These are phyloP conservation scores for Fusarium agapanthi DNA, from an alignment of 2,329 filamentous ascomycete genomes.

Conservation along the genomic window DNA sequence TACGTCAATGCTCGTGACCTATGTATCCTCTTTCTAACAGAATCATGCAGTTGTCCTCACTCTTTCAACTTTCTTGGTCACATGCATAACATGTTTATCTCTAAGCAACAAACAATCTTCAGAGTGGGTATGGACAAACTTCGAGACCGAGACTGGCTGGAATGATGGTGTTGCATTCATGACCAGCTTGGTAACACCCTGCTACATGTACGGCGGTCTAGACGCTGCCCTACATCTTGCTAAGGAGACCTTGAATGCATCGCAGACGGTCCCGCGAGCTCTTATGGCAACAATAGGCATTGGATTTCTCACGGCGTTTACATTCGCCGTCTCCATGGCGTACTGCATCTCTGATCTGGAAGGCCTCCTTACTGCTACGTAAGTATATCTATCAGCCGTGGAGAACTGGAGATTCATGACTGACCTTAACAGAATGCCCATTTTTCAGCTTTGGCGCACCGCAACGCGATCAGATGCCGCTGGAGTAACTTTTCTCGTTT, in stretches of 20 bases:
- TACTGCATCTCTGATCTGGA: neutral
- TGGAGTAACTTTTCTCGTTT: neutral
- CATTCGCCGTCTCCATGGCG: neutral
- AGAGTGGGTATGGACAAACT: neutral
- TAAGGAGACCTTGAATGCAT: neutral
- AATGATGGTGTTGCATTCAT: neutral
- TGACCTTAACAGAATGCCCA: neutral
- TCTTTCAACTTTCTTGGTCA: neutral
- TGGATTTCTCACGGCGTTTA: neutral
- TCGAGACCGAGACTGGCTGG: neutral
- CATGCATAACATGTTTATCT: neutral
- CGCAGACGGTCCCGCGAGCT: neutral
- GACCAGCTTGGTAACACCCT: neutral
- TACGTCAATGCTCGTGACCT: neutral
- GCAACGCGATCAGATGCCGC: neutral
- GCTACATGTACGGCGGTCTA: neutral
- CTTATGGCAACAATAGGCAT: neutral
- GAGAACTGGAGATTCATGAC: too few species aligned
- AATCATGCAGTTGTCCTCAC: neutral
- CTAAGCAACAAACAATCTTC: neutral
- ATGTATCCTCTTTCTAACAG: accelerated
- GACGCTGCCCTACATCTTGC: neutral
- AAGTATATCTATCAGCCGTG: neutral
- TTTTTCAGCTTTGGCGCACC: neutral
- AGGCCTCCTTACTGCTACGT: neutral